These are phyloP conservation scores for Pulveroboletus sp. DNA, from an alignment of 768 basidiomycete species.

Conservation along the genomic window DNA sequence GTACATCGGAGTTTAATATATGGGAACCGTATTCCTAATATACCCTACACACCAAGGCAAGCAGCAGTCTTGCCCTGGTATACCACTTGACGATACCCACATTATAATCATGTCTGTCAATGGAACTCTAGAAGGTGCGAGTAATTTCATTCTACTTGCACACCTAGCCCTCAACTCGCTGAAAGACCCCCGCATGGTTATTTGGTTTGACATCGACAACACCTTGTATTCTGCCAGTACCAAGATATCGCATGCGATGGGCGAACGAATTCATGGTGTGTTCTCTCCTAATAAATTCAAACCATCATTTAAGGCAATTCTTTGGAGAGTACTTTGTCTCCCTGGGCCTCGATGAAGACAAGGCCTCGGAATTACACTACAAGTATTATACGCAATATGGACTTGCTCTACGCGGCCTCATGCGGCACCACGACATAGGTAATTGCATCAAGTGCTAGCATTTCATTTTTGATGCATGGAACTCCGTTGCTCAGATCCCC, in stretches of 20 bases:
- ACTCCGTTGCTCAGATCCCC: slow-evolving; percentile 50
- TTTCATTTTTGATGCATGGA: not conserved
- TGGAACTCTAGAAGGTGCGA: slow-evolving; percentile 24
- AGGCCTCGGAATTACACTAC: slow-evolving; percentile 64
- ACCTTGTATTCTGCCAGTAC: slow-evolving; percentile 77
- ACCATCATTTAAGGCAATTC: not conserved
- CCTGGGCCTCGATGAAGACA: slow-evolving; percentile 62
- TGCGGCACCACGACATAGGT: slow-evolving; percentile 74
- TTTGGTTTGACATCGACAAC: slow-evolving; percentile 88
- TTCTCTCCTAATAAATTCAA: not conserved
- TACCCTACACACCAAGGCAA: not conserved
- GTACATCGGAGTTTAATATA: slow-evolving; percentile 22
- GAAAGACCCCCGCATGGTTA: slow-evolving; percentile 53
- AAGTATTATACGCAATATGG: slow-evolving; percentile 80
- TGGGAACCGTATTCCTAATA: slow-evolving; percentile 24
- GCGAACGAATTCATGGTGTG: slow-evolving; percentile 69
- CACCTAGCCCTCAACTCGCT: not conserved
- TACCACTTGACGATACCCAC: slow-evolving; percentile 22
- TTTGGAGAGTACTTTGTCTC: slow-evolving; percentile 65
- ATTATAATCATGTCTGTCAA: slow-evolving; percentile 19
- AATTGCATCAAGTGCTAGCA: slow-evolving; percentile 1
- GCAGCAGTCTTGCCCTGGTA: not conserved
- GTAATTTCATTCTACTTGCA: not conserved
- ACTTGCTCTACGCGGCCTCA: slow-evolving; percentile 74
- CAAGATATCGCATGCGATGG: slow-evolving; percentile 76